Evolutionary conservation across 768 basidiomycete species (phyloP), one percentile per base, ranked within the genome.

Genomic region (Trametes coccinea): DNA sequence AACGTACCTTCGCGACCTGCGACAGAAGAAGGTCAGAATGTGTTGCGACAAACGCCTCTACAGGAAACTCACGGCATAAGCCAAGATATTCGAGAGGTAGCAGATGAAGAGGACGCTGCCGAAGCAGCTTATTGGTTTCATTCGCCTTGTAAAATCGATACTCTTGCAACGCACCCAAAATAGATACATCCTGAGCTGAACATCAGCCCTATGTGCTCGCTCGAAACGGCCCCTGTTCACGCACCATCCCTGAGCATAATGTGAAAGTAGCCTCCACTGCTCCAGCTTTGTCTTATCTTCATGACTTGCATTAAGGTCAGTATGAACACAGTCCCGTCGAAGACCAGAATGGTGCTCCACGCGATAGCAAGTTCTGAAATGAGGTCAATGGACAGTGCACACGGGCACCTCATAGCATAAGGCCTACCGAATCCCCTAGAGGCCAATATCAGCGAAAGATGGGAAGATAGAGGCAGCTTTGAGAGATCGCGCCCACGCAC

Each of bases 281-380:
- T 51, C 61, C 54, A 57, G 13, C 41, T 39, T 7, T 43, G 40
- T 11, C 49, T 44, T 0, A 52, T 41, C 5, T 48, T 48, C 5
- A 62, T 44, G 11, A 49, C 55, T 14, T 56, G 55, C 14, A 52
- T 43, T 5, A 57, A 37, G 16, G 61, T 62, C 43, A 62, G 34
- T 5, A 30, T 34, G 50, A 62, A 57, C 16, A 62, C 39, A 7
- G 61, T 53, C 16, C 31, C 45, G 31, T 62, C 61, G 51, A 62
- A 57, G 33, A 57, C 61, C 43, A 62, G 30, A 13, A 62, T 57
- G 5, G 51, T 27, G 50, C 61, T 57, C 61, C 61, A 62, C 10
- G 61, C 59, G 29, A 47, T 47, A n/a, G 49, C 57, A n/a, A 52
- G 41, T 34, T 59, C 57, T 59, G 30, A 3, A 13, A 4, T 4